Percentiles rank a stretch among this genome's conserved stretches.
These are phyloP conservation scores for Plasmodium gonderi DNA, from an alignment of 169 alveolate species.

Conservation along the genomic window DNA sequence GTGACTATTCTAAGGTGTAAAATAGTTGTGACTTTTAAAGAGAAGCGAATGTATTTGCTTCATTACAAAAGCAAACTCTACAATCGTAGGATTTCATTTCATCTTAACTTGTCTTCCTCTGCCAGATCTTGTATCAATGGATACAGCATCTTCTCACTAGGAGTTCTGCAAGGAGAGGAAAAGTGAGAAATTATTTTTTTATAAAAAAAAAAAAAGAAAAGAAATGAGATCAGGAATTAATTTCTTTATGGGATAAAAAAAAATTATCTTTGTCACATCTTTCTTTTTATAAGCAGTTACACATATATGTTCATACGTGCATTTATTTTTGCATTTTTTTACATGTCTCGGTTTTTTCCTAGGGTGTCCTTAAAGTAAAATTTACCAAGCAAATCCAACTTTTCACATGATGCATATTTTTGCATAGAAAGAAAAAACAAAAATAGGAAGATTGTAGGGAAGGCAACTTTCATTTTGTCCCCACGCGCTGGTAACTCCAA, in stretches of 20 bases:
- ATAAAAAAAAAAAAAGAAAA: neutral
- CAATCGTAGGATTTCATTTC: conserved; percentile 1
- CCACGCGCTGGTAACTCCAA: neutral
- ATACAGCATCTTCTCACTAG: conserved; percentile 12
- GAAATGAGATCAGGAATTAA: neutral
- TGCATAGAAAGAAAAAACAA: neutral
- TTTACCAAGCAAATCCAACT: conserved; percentile 1
- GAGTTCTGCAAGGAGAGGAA: neutral
- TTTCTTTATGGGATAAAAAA: too few relatives aligned
- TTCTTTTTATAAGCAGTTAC: neutral
- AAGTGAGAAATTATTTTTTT: neutral
- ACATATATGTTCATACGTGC: neutral
- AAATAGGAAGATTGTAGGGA: neutral
- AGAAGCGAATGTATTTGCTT: neutral
- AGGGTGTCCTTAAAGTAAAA: conserved; percentile 19
- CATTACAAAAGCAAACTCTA: neutral
- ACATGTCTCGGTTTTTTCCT: neutral
- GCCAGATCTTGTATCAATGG: conserved; percentile 62
- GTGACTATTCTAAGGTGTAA: too few relatives aligned
- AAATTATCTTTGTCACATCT: too few relatives aligned
- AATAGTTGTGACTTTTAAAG: too few relatives aligned
- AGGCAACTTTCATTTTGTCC: conserved; percentile 24
- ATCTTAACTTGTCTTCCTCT: conserved; percentile 47
- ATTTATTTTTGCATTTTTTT: neutral
- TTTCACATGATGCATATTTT: conserved; percentile 15